Evolutionary conservation across 345 rosid genomes (phyloP), one percentile per base, ranked within the genome.

Genomic region (Erodium maritimum): DNA sequence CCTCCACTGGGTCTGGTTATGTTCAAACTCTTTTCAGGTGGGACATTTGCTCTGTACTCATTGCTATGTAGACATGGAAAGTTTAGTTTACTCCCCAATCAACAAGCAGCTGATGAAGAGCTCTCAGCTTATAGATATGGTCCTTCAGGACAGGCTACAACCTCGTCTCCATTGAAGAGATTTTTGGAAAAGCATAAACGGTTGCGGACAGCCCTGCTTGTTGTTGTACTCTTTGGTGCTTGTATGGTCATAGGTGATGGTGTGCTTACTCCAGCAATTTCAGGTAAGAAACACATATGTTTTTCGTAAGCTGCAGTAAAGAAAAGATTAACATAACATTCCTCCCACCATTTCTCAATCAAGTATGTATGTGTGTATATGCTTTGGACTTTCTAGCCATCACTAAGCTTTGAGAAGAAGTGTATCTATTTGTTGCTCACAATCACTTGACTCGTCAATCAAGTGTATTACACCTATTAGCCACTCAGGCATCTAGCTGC

Each of bases 71-170:
- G 97, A 73, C 94, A 87, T 75, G 91, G 83, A 1, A 90, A 82
- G 72, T 79, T 90, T 62, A 87, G 84, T 73, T 75, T 90, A 63
- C 97, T 90, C 71, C 91, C 89, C 29, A 90, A 90, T 79, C 96
- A 87, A 72, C 97, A 90, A 79, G 89, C 94, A 48, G 97, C 95
- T 69, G 96, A 90, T 55, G 97, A 87, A 73, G 97, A 90, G 79
- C 94, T 90, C 54, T 83, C 89, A 22, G 24, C 96, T 58, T 90
- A 90, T 73, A 90, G 74, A 61, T 85, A 70, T 73, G 87, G 78
- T 23, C 86, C 83, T 22, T 74, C 83, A 25, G 29, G 67, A 2
- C 78, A 73, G 29, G 23, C 61, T 75, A 65, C 24, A 11, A 17
- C 66, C 66, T 61, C 85, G 42, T 77, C 95, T 68, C 75, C 78